Base-by-base conservation (phyloP, 768 basidiomycete genomes). In the Russula ochroleuca region DNA sequence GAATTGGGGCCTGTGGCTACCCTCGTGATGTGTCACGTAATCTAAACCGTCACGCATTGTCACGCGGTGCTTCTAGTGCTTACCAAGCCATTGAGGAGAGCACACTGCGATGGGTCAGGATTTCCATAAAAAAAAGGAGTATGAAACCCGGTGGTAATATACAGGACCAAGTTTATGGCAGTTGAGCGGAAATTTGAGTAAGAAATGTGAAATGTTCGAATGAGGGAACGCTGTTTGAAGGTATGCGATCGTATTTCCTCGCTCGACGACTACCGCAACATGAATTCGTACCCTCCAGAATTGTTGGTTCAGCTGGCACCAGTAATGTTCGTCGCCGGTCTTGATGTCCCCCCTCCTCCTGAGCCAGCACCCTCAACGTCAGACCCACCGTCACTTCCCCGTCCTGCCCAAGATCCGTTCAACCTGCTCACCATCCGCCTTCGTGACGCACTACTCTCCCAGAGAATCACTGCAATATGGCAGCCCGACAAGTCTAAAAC, bases 271-370 rank as follows among this genome's bases (percentile, higher is more conserved):
- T 31, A 50, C 17, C 31, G 35, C 17, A 35, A 40, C 62, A 95
- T 97, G 95, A 95, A 95, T 75, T 90, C 91, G 37, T 97, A 96
- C 78, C 95, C 94, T 21, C 78, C 84, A 63, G 94, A 98, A 78
- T 79, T 98, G 66, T 79, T 97, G 68, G 80, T 83, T n/a, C 94
- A 97, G 73, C 83, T 92, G 48, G 86, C 85, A 21, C 96, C 96
- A 15, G 85, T 98, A 43, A 91, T 98, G 90, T 96, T 97, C 72
- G 90, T 94, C 21, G 92, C 93, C 28, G 95, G 95, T 2, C 82
- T 97, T 50, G 85, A 85, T 25, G 64, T 62, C 9, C 59, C 62
- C n/a, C 33, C 59, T 11, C 15, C 69, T 0, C 65, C 70, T 8
- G 67, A 69, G 3, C 54, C 69, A 31, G 61, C 62, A 15, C 40